Evolutionary conservation across 768 basidiomycete genomes (phyloP).

Genomic region (Auriscalpium microsporum): DNA sequence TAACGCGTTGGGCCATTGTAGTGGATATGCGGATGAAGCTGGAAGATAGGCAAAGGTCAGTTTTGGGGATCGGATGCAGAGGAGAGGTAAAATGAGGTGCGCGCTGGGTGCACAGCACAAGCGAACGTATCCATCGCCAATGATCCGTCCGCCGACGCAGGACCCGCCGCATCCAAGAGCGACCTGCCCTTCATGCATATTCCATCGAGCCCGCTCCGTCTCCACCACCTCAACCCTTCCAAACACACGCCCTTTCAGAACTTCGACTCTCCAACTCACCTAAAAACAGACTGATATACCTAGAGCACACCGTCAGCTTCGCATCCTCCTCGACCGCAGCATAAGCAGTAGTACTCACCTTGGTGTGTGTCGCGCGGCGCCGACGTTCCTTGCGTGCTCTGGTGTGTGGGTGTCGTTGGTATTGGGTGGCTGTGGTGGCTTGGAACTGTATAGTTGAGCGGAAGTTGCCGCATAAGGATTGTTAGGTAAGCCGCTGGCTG

Average conservation of each 20-base stretch:
- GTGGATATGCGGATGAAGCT: background rate
- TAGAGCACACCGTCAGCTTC: background rate
- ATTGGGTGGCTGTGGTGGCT: slow-evolving; percentile 7
- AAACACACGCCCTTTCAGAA: no score
- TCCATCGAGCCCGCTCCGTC: no score
- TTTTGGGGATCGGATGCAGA: background rate
- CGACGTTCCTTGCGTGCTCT: background rate
- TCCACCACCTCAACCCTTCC: no score
- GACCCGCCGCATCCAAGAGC: background rate
- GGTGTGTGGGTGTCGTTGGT: background rate
- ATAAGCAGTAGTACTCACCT: slow-evolving; percentile 1
- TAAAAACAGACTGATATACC: background rate
- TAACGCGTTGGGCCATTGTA: slow-evolving; percentile 96
- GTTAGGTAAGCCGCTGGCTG: no score
- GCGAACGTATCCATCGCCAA: background rate
- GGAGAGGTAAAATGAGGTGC: background rate
- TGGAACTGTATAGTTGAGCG: slow-evolving; percentile 6
- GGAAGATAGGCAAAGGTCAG: background rate
- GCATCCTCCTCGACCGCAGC: background rate
- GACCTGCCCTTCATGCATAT: background rate
- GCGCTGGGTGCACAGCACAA: background rate
- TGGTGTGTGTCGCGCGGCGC: background rate
- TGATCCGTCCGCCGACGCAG: background rate
- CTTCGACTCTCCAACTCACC: background rate
- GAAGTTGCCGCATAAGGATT: background rate